A percentile compares a stretch with the other conserved stretches of the same genome.
phyloP scores from a whole-genome alignment of 2,329 filamentous ascomycete genomes.

The Aspergillus brasiliensis region DNA sequence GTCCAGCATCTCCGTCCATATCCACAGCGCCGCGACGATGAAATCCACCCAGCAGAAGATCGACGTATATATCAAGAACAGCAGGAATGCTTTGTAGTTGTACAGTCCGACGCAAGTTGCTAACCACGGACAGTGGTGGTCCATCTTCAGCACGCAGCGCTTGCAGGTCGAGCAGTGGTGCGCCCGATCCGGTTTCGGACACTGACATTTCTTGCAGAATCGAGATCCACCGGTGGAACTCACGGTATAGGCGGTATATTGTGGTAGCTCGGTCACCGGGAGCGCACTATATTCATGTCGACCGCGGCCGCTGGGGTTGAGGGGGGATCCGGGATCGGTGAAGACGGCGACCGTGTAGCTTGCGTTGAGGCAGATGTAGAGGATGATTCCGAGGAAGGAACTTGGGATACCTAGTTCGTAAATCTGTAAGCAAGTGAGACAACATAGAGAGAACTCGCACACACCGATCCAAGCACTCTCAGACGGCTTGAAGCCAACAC shows the following conservation, averaged over 20 bases:
- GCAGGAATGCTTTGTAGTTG: constrained; percentile 93
- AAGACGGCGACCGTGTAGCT: constrained; percentile 94
- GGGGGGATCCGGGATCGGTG: constrained; percentile 76
- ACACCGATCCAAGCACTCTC: constrained; percentile 51
- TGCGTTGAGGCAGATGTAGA: constrained; percentile 81
- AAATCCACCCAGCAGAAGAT: constrained; percentile 84
- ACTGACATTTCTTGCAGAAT: constrained; percentile 97
- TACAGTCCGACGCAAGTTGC: constrained; percentile 90
- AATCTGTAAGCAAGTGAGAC: background rate
- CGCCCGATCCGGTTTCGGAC: constrained; percentile 88
- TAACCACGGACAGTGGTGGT: constrained; percentile 98
- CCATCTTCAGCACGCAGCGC: constrained; percentile 97
- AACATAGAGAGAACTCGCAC: no score
- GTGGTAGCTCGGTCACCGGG: constrained; percentile 68
- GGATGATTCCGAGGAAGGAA: constrained; percentile 65
- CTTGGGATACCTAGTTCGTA: constrained; percentile 37
- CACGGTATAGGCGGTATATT: constrained; percentile 79
- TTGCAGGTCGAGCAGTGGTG: constrained; percentile 97
- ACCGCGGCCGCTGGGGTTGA: constrained; percentile 33
- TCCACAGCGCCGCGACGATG: constrained; percentile 74
- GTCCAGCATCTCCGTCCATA: constrained; percentile 78
- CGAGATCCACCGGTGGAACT: constrained; percentile 84
- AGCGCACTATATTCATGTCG: constrained; percentile 70
- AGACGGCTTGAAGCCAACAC: constrained; percentile 64
- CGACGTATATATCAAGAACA: constrained; percentile 88